phyloP scores from a whole-genome alignment of 257 asterid species.

The Cinchona pubescens region DNA sequence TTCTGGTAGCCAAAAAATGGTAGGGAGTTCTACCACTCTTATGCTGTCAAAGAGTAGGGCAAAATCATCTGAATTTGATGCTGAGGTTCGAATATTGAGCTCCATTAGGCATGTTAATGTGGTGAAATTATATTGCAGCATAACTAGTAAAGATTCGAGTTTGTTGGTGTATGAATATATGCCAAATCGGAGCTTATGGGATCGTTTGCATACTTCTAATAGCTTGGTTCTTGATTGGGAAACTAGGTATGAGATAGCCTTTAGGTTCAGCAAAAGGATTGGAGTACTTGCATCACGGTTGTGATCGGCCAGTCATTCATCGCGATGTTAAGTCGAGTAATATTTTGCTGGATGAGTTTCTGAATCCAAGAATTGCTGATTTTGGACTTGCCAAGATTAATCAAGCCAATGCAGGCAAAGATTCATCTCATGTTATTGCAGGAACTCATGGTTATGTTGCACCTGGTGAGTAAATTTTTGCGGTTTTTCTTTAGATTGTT shows the following conservation, averaged over 20 bases:
- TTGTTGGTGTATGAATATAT: conserved; percentile 82
- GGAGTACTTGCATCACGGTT: conserved; percentile 85
- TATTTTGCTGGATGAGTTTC: conserved; percentile 63
- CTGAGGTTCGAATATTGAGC: conserved; percentile 77
- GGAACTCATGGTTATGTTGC: conserved; percentile 95
- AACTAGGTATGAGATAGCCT: conserved; percentile 70
- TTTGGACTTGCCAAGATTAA: conserved; percentile 79
- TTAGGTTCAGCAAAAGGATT: conserved; percentile 82
- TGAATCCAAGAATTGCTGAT: conserved; percentile 83
- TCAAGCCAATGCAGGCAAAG: conserved; percentile 36
- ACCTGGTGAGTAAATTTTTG: conserved; percentile 51
- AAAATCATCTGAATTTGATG: conserved; percentile 55
- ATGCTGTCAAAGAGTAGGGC: conserved; percentile 38
- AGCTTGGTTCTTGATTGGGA: conserved; percentile 69
- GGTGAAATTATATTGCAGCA: conserved; percentile 77
- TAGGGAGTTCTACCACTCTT: conserved; percentile 39
- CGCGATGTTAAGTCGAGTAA: conserved; percentile 94
- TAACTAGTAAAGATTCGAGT: conserved; percentile 82
- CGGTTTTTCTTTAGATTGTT: background rate
- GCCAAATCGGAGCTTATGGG: conserved; percentile 95
- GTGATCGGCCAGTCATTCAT: conserved; percentile 68
- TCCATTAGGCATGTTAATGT: conserved; percentile 80
- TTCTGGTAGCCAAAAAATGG: conserved; percentile 17
- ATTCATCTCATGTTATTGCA: conserved; percentile 71
- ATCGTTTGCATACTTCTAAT: conserved; percentile 49